Percentiles rank a stretch among this genome's conserved stretches.
phyloP scores from a whole-genome alignment of 768 basidiomycete species.

The Calvatia gigantea region DNA sequence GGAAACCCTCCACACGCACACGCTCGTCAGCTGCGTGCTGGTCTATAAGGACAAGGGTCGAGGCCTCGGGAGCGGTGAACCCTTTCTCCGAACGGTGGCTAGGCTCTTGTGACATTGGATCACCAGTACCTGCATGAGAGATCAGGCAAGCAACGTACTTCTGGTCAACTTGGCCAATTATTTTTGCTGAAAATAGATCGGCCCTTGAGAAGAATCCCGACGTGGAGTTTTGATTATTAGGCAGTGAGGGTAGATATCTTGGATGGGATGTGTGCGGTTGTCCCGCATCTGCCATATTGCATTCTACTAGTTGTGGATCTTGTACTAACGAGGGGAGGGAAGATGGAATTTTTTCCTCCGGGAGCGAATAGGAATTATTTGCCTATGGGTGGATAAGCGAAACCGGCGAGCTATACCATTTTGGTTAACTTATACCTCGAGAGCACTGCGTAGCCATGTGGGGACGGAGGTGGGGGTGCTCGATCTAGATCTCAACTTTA shows the following conservation, averaged over 20 bases:
- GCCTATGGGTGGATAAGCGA: neutral
- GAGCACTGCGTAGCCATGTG: conserved; percentile 8
- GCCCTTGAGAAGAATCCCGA: conserved; percentile 26
- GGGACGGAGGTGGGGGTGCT: neutral
- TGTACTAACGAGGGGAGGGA: neutral
- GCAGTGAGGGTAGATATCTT: conserved; percentile 11
- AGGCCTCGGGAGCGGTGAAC: conserved; percentile 13
- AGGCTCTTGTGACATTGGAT: conserved; percentile 1
- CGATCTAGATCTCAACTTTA: neutral
- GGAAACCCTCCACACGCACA: conserved; percentile 81
- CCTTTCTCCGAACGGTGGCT: conserved; percentile 7
- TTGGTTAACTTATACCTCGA: conserved; percentile 1
- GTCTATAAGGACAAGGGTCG: conserved; percentile 75
- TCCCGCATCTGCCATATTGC: neutral
- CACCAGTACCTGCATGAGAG: conserved; percentile 6
- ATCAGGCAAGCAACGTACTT: conserved; percentile 87
- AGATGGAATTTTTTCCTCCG: conserved; percentile 3
- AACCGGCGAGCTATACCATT: neutral
- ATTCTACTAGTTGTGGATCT: neutral
- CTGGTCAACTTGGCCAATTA: conserved; percentile 83
- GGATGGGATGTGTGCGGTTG: conserved; percentile 6
- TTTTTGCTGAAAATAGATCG: conserved; percentile 51
- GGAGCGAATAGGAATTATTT: conserved; percentile 5
- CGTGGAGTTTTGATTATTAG: conserved; percentile 13
- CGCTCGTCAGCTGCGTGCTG: conserved; percentile 99